Evolutionary conservation across 768 basidiomycete species (phyloP).

Genomic region (Termitomyces eurrhizus): DNA sequence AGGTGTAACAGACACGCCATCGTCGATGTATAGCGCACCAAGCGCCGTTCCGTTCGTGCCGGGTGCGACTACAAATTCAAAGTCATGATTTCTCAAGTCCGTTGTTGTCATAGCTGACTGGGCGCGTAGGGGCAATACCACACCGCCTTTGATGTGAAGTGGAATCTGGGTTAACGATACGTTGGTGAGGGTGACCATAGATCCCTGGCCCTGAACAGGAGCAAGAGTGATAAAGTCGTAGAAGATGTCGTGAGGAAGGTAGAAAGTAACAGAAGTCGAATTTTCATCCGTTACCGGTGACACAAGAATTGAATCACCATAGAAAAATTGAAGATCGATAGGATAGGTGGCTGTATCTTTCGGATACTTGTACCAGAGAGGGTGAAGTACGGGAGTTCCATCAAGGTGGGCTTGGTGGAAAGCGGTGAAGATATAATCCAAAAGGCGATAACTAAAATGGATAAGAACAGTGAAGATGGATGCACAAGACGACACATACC

Average conservation of each 20-base stretch:
- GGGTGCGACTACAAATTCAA: conserved; percentile 63
- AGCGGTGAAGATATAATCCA: conserved; percentile 71
- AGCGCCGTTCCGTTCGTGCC: conserved; percentile 44
- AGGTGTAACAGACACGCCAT: conserved; percentile 49
- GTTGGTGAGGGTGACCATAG: conserved; percentile 38
- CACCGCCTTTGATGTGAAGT: conserved; percentile 57
- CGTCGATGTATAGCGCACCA: conserved; percentile 60
- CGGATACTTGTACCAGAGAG: conserved; percentile 66
- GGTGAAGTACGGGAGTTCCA: conserved; percentile 64
- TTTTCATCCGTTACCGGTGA: conserved; percentile 64
- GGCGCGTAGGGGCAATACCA: conserved; percentile 52
- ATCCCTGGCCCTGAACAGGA: conserved; percentile 45
- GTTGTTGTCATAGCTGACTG: conserved; percentile 59
- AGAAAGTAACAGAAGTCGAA: conserved; percentile 53
- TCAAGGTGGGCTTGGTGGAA: conserved; percentile 55
- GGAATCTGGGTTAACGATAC: conserved; percentile 58
- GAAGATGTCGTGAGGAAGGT: conserved; percentile 62
- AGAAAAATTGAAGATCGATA: conserved; percentile 70
- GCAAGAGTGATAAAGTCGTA: conserved; percentile 57
- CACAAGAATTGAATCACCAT: conserved; percentile 61
- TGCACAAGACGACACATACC: conserved; percentile 35
- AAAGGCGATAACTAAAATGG: conserved; percentile 49
- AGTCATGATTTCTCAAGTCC: conserved; percentile 48
- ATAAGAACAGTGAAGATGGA: not conserved
- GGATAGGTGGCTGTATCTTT: conserved; percentile 53